A percentile compares a stretch with the other conserved stretches of the same genome.
Conservation (phyloP, 1,284 basidiomycete species). For the Pseudozyma sp. region DNA sequence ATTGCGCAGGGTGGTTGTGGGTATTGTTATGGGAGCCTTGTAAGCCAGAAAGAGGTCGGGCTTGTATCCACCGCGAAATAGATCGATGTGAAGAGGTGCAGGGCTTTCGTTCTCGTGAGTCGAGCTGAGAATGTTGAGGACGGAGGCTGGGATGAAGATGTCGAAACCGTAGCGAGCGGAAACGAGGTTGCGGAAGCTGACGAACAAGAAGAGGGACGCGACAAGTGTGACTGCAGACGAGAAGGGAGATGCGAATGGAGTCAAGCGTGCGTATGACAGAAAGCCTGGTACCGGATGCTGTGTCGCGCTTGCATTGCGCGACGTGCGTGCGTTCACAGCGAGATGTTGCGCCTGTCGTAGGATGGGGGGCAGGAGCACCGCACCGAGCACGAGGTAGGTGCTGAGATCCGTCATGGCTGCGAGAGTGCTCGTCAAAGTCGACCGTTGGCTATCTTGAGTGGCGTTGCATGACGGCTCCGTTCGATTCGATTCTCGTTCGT, state of each 20-base stretch:
- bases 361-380: conserved; percentile 34
- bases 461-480: too few species aligned
- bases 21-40: conserved; percentile 40
- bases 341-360: conserved; percentile 29
- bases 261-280: conserved; percentile 22
- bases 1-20: conserved; percentile 32
- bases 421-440: neutral
- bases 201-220: conserved; percentile 12
- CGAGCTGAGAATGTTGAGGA: conserved; percentile 12
- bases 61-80: conserved; percentile 36
- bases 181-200: conserved; percentile 35
- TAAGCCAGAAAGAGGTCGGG: conserved; percentile 43
- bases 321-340: conserved; percentile 2
- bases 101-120: neutral
- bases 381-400: conserved; percentile 30
- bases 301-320: conserved; percentile 3
- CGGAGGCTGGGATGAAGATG: conserved; percentile 28
- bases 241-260: conserved; percentile 37
- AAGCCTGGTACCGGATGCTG: conserved; percentile 9
- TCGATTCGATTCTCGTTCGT: too few species aligned
- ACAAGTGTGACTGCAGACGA: conserved; percentile 16
- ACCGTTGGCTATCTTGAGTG: too few species aligned
- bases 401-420: conserved; percentile 23
- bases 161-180: conserved; percentile 37
- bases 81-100: conserved; percentile 24